phyloP scores from a whole-genome alignment of 352 stramenopile genomes.

The Bremia lactucae region DNA sequence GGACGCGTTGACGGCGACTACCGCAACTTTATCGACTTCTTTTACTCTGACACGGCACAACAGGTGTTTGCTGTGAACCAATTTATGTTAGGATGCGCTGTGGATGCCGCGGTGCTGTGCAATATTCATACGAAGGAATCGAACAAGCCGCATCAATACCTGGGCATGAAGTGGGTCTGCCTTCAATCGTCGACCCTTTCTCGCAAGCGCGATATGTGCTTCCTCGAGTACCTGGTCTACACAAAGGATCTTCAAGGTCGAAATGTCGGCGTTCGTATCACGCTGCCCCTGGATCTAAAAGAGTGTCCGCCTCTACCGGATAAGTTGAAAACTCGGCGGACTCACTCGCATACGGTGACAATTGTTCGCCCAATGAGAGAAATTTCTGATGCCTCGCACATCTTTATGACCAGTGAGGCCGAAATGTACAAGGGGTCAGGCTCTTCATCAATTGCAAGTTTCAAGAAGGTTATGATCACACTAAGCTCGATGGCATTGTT shows the following conservation, averaged over 20 bases:
- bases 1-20: constrained; percentile 52
- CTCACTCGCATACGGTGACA: constrained; percentile 42
- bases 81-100: constrained; percentile 52
- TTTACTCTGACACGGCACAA: constrained; percentile 51
- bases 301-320: constrained; percentile 46
- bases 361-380: constrained; percentile 34
- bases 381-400: constrained; percentile 28
- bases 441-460: constrained; percentile 14
- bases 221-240: constrained; percentile 67
- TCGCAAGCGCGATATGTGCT: constrained; percentile 67
- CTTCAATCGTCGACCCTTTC: constrained; percentile 42
- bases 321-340: constrained; percentile 40
- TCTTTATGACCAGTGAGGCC: constrained; percentile 52
- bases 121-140: constrained; percentile 50
- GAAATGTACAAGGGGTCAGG: constrained; percentile 28
- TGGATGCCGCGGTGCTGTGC: constrained; percentile 55
- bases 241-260: constrained; percentile 45
- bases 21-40: constrained; percentile 59
- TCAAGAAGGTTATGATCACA: constrained; percentile 41
- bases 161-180: constrained; percentile 80
- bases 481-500: constrained; percentile 47
- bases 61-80: constrained; percentile 66
- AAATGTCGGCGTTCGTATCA: constrained; percentile 59
- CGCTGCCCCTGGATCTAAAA: constrained; percentile 45
- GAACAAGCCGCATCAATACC: constrained; percentile 40